These are phyloP conservation scores for Geotrichum australiense DNA, from an alignment of 1,139 yeast species.

Conservation along the genomic window DNA sequence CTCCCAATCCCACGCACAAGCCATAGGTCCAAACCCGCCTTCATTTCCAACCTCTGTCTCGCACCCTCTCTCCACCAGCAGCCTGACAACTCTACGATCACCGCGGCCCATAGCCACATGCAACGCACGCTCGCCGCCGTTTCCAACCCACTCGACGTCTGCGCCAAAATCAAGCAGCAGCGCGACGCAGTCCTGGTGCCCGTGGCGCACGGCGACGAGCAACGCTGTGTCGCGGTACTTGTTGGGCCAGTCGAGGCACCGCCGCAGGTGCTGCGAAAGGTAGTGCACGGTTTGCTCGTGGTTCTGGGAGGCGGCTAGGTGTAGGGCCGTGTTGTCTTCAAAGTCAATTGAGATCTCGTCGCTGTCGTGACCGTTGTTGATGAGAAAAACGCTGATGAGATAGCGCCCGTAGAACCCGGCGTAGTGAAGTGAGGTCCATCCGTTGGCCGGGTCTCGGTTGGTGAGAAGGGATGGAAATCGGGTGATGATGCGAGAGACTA, in stretches of 20 bases:
- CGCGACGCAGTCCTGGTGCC: slow-evolving; percentile 63
- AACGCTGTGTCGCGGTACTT: slow-evolving; percentile 50
- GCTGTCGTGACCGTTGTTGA: slow-evolving; percentile 46
- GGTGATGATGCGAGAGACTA: slow-evolving; percentile 61
- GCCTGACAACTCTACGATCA: slow-evolving; percentile 53
- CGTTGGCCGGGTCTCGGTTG: slow-evolving; percentile 64
- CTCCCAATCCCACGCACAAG: slow-evolving; percentile 34
- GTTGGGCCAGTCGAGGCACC: slow-evolving; percentile 57
- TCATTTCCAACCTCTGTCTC: slow-evolving; percentile 47
- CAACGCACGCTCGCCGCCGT: slow-evolving; percentile 67
- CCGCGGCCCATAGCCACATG: slow-evolving; percentile 81
- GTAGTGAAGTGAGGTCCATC: slow-evolving; percentile 88
- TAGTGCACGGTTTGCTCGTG: slow-evolving; percentile 79
- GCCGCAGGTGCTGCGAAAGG: slow-evolving; percentile 72
- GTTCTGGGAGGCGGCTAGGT: slow-evolving; percentile 59
- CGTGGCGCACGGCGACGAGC: slow-evolving; percentile 63
- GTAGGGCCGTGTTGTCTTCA: slow-evolving; percentile 66
- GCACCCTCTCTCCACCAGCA: slow-evolving; percentile 48
- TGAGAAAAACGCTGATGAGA: slow-evolving; percentile 56
- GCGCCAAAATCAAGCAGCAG: slow-evolving; percentile 78
- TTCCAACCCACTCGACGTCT: slow-evolving; percentile 48
- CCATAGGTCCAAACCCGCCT: slow-evolving; percentile 62
- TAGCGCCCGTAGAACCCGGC: slow-evolving; percentile 78
- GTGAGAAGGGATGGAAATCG: slow-evolving; percentile 73
- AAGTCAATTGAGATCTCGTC: slow-evolving; percentile 51